Evolutionary conservation across 352 stramenopile genomes (phyloP).

Genomic region (Phytophthora pluvialis): DNA sequence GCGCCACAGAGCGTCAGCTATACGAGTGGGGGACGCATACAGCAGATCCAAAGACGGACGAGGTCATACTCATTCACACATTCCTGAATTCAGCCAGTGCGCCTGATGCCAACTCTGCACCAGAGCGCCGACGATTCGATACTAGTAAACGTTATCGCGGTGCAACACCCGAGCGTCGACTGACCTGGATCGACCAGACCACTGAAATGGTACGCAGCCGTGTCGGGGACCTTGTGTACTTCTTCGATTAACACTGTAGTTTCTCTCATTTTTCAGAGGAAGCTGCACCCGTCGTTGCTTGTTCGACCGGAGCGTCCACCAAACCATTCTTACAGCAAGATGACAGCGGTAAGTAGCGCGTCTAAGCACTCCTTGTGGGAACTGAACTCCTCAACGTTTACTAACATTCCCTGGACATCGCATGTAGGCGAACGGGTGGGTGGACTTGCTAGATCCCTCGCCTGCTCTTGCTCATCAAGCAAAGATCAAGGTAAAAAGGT

Average conservation of each 20-base stretch:
- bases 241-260: neutral
- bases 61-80: constrained; percentile 81
- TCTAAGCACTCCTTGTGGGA: neutral
- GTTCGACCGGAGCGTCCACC: constrained; percentile 72
- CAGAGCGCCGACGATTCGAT: constrained; percentile 23
- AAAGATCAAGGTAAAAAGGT: constrained; percentile 28
- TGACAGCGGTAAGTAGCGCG: constrained; percentile 57
- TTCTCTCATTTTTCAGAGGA: constrained; percentile 42
- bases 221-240: neutral
- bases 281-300: constrained; percentile 58
- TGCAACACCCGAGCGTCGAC: constrained; percentile 20
- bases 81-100: constrained; percentile 64
- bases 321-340: constrained; percentile 79
- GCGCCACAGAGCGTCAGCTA: constrained; percentile 66
- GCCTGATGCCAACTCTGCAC: constrained; percentile 9
- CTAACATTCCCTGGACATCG: neutral
- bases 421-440: constrained; percentile 70
- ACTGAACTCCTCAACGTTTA: no score
- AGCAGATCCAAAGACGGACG: constrained; percentile 58
- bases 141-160: constrained; percentile 31
- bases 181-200: constrained; percentile 81
- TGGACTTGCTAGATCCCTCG: constrained; percentile 56
- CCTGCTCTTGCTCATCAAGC: constrained; percentile 26
- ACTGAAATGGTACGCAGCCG: constrained; percentile 53
- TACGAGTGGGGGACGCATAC: constrained; percentile 71